Percentiles rank a stretch among this genome's conserved stretches.
Evolutionary conservation across 2,329 filamentous ascomycete species (phyloP).

Genomic region (Furcasterigmium sp.): DNA sequence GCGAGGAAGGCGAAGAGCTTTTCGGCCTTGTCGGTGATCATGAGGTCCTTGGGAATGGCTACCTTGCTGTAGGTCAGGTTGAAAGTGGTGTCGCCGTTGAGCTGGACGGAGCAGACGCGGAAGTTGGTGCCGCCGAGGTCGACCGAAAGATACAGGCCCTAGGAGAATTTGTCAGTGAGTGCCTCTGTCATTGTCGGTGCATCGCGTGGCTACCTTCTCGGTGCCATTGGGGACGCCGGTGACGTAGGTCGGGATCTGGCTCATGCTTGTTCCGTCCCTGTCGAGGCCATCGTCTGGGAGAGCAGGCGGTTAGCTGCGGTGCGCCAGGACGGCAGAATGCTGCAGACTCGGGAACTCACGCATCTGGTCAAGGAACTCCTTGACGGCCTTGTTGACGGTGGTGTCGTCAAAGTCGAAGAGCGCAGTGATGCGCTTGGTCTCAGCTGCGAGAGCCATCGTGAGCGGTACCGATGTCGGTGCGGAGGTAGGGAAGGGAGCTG

Average conservation of each 20-base stretch:
- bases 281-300: conserved; percentile 70
- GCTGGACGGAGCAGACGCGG: conserved; percentile 88
- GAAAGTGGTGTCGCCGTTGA: conserved; percentile 94
- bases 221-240: conserved; percentile 94
- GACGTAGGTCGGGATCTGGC: conserved; percentile 96
- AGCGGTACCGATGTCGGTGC: conserved; percentile 49
- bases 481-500: conserved; percentile 46
- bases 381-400: conserved; percentile 73
- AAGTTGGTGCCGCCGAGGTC: conserved; percentile 99
- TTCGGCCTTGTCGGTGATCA: conserved; percentile 79
- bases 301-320: conserved; percentile 5
- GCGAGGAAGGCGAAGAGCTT: conserved; percentile 92
- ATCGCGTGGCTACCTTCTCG: conserved; percentile 69
- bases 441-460: conserved; percentile 59
- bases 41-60: conserved; percentile 81
- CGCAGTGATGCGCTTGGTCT: conserved; percentile 73
- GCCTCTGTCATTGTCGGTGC: too few relatives aligned
- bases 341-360: conserved; percentile 38
- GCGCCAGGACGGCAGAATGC: too few relatives aligned
- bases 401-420: conserved; percentile 81
- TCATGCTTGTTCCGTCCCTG: conserved; percentile 74
- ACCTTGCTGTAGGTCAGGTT: conserved; percentile 87
- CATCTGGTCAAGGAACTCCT: conserved; percentile 85
- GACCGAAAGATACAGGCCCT: conserved; percentile 94
- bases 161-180: conserved; percentile 9